Percentiles rank a stretch among this genome's conserved stretches.
These are phyloP conservation scores for Russula griseocarnosa DNA, from an alignment of 768 basidiomycete genomes.

Conservation along the genomic window DNA sequence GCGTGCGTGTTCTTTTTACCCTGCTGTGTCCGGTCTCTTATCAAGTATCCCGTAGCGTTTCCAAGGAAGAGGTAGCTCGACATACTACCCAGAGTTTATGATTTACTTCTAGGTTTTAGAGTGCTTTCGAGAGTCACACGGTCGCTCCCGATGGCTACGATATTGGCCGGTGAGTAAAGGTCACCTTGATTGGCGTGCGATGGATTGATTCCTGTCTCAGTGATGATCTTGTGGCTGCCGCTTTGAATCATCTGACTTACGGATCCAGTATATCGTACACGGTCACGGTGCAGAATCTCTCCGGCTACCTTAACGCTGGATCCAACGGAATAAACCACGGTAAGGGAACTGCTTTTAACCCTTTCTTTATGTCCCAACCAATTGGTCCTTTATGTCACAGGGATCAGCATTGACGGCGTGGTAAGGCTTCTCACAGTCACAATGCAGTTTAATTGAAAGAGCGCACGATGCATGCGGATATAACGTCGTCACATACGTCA, in stretches of 20 bases:
- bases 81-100: not conserved
- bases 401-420: constrained; percentile 57
- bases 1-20: constrained; percentile 40
- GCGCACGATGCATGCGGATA: not conserved
- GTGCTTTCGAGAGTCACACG: constrained; percentile 38
- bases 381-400: constrained; percentile 37
- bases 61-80: constrained; percentile 42
- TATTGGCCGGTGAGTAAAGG: constrained; percentile 40
- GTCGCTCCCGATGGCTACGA: constrained; percentile 50
- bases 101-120: constrained; percentile 25
- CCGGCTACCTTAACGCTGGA: constrained; percentile 51
- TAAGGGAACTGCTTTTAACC: constrained; percentile 23
- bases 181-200: not conserved
- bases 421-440: constrained; percentile 50
- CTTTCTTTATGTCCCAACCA: not conserved
- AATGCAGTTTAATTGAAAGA: constrained; percentile 33
- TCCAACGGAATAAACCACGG: constrained; percentile 45
- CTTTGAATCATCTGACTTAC: constrained; percentile 40
- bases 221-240: constrained; percentile 39
- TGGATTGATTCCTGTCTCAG: constrained; percentile 29
- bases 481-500: not conserved
- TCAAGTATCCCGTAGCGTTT: constrained; percentile 37
- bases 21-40: not conserved
- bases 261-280: constrained; percentile 42
- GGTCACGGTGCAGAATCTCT: constrained; percentile 43